Evolutionary conservation across 352 stramenopile genomes (phyloP).

Genomic region (Globisporangium nagaii): DNA sequence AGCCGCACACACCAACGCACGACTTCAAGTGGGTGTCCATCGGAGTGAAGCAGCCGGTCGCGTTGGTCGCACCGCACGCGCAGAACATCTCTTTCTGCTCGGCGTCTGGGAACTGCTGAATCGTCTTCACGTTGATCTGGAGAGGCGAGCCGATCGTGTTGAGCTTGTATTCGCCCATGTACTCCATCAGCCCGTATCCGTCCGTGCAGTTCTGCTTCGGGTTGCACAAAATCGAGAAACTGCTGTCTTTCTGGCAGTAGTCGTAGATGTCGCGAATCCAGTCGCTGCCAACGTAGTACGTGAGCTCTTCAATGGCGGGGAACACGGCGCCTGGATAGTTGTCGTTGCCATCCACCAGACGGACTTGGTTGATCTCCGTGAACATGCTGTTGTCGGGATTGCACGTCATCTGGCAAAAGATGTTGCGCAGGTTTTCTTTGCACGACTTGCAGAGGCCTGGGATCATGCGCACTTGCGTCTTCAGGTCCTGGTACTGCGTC

Average conservation of each 20-base stretch:
- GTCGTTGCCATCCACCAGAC: conserved; percentile 39
- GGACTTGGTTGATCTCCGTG: conserved; percentile 44
- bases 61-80: conserved; percentile 32
- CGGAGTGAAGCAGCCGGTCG: conserved; percentile 36
- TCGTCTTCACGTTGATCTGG: conserved; percentile 58
- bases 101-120: conserved; percentile 19
- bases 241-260: conserved; percentile 49
- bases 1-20: conserved; percentile 45
- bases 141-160: conserved; percentile 55
- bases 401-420: conserved; percentile 62
- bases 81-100: conserved; percentile 36
- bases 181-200: conserved; percentile 48
- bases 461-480: conserved; percentile 57
- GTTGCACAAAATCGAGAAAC: conserved; percentile 53
- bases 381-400: conserved; percentile 65
- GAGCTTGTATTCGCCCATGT: conserved; percentile 58
- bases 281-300: conserved; percentile 57
- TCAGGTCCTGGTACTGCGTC: conserved; percentile 44
- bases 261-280: conserved; percentile 65
- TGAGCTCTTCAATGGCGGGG: conserved; percentile 46
- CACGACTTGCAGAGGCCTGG: conserved; percentile 45
- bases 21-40: conserved; percentile 45
- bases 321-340: conserved; percentile 31
- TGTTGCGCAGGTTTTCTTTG: conserved; percentile 62
- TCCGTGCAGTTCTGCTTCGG: conserved; percentile 45